A percentile compares a stretch with the other conserved stretches of the same genome.
Conservation (phyloP, 176 grass and related monocot species). For the Pharus latifolius region DNA sequence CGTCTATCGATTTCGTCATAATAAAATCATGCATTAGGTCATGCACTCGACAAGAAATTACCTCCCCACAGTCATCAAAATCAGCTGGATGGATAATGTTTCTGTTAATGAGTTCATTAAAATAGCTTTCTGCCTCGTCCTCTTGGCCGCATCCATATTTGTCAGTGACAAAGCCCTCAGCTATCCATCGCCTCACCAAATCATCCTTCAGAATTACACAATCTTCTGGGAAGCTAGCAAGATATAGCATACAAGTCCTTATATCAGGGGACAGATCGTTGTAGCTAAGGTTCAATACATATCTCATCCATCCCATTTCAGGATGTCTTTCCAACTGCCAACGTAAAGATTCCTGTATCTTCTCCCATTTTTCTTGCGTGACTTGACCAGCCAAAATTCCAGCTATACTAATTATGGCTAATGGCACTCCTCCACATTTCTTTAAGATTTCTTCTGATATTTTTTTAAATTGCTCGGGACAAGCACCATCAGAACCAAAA, state of each 20-base stretch:
- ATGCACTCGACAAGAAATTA: conserved; percentile 6
- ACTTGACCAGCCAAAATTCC: neutral
- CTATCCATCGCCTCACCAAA: conserved; percentile 4
- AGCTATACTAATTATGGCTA: neutral
- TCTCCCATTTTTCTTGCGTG: neutral
- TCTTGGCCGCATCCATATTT: neutral
- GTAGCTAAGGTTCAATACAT: conserved; percentile 1
- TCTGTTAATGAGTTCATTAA: neutral
- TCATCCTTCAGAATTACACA: neutral
- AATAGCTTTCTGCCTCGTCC: neutral
- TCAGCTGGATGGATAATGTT: conserved; percentile 5
- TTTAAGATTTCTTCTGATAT: neutral
- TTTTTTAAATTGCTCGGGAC: neutral
- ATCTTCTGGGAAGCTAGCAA: conserved; percentile 18
- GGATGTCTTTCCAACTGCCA: neutral
- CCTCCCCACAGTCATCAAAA: neutral
- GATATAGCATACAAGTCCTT: neutral
- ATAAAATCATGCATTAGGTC: conserved; percentile 10
- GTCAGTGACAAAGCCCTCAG: neutral
- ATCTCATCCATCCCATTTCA: neutral
- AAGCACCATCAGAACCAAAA: conserved; percentile 4
- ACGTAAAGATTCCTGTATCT: neutral
- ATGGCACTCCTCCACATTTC: conserved; percentile 17
- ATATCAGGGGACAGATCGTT: neutral
- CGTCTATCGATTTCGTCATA: neutral